Percentiles rank a stretch among this genome's conserved stretches.
These are phyloP conservation scores for Rhododendron ovatum DNA, from an alignment of 148 eudicot species.

Conservation along the genomic window DNA sequence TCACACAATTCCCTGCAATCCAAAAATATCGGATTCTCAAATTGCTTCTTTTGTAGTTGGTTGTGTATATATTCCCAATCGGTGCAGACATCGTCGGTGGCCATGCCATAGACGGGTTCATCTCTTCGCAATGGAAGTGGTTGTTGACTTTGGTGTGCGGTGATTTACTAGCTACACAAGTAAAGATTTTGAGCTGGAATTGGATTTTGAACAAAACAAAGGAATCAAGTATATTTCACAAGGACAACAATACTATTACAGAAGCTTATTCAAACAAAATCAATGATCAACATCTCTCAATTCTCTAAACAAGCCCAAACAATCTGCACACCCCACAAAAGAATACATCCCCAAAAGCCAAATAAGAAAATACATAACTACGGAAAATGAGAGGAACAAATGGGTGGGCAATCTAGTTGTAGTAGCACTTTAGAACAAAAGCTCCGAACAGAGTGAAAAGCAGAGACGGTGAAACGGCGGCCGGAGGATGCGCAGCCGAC, in stretches of 20 bases:
- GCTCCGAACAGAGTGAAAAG: constrained; percentile 27
- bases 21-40: background rate
- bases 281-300: background rate
- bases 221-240: background rate
- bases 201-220: background rate
- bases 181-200: background rate
- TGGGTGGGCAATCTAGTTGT: background rate
- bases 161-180: no score
- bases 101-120: no score
- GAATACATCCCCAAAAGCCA: background rate
- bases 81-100: no score
- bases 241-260: background rate
- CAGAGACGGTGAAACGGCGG: constrained; percentile 25
- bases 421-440: constrained; percentile 22
- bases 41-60: background rate
- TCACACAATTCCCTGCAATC: background rate
- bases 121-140: background rate
- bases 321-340: background rate
- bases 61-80: background rate
- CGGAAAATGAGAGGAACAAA: background rate
- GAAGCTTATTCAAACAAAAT: background rate
- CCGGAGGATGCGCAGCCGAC: constrained; percentile 37
- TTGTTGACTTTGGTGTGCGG: background rate
- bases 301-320: background rate
- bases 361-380: background rate